These are phyloP conservation scores for Albugo candida DNA, from an alignment of 352 stramenopile genomes.

Conservation along the genomic window DNA sequence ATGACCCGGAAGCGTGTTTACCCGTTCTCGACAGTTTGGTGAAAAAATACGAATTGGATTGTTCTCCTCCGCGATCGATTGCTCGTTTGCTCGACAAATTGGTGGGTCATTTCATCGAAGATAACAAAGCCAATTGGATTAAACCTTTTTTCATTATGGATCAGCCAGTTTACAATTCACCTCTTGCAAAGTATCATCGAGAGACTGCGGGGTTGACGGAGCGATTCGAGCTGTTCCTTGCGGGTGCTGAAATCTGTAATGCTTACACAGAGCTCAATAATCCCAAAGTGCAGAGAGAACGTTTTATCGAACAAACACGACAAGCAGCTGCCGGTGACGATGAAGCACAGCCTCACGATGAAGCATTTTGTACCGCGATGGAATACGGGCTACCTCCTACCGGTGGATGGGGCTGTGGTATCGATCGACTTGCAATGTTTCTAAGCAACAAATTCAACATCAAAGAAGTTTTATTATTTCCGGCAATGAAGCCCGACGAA, in stretches of 20 bases:
- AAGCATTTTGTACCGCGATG: conserved; percentile 86
- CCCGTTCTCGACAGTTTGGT: conserved; percentile 43
- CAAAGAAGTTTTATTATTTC: conserved; percentile 99
- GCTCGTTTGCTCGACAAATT: conserved; percentile 73
- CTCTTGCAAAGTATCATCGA: conserved; percentile 93
- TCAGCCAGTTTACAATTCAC: conserved; percentile 94
- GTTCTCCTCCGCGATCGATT: conserved; percentile 45
- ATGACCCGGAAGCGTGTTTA: conserved; percentile 36
- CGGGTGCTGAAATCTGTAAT: conserved; percentile 94
- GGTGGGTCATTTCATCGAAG: conserved; percentile 78
- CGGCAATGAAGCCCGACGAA: conserved; percentile 96
- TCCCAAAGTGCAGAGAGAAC: conserved; percentile 76
- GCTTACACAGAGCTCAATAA: conserved; percentile 99
- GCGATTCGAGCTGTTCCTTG: conserved; percentile 97
- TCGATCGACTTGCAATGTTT: conserved; percentile 96
- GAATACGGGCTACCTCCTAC: conserved; percentile 97
- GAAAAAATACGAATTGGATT: conserved; percentile 51
- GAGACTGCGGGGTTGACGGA: conserved; percentile 86
- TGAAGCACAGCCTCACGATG: conserved; percentile 84
- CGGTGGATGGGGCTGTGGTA: conserved; percentile 91
- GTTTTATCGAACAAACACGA: conserved; percentile 66
- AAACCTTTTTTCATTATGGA: conserved; percentile 98
- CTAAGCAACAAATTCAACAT: conserved; percentile 86
- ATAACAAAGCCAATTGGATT: conserved; percentile 71
- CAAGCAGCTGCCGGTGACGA: conserved; percentile 63